Conservation (phyloP, 2,329 filamentous ascomycete genomes). For the Calonectria hongkongensis region DNA sequence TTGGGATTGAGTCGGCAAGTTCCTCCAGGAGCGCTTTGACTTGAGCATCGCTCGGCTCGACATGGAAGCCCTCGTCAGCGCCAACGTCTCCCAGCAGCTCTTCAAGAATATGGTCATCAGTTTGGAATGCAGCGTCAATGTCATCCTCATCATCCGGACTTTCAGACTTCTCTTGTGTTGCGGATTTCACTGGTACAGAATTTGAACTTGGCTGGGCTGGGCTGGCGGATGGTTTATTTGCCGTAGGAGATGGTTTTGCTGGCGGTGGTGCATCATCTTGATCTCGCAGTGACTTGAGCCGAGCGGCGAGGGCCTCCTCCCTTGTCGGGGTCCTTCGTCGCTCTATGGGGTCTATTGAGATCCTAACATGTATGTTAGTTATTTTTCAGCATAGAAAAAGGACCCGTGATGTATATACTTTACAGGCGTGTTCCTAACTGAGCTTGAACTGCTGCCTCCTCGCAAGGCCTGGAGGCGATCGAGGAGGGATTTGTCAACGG, state of each 20-base stretch:
- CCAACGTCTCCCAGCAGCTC: constrained; percentile 69
- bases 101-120: constrained; percentile 72
- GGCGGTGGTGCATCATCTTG: constrained; percentile 57
- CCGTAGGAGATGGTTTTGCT: constrained; percentile 26
- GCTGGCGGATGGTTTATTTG: not conserved
- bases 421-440: constrained; percentile 59
- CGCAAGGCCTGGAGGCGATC: constrained; percentile 73
- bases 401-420: constrained; percentile 59
- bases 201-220: constrained; percentile 15
- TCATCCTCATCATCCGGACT: constrained; percentile 57
- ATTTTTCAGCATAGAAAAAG: not conserved
- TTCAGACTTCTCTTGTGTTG: not conserved
- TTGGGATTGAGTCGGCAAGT: constrained; percentile 58
- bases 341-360: constrained; percentile 63
- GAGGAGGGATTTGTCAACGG: constrained; percentile 68
- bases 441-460: constrained; percentile 59
- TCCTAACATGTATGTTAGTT: constrained; percentile 35
- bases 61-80: constrained; percentile 56
- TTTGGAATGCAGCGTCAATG: constrained; percentile 63
- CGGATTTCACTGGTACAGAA: constrained; percentile 19
- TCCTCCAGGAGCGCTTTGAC: constrained; percentile 62
- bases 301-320: constrained; percentile 71
- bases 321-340: constrained; percentile 64
- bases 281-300: constrained; percentile 71
- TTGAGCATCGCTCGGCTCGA: constrained; percentile 55